Evolutionary conservation across 2,329 filamentous ascomycete genomes (phyloP), one percentile per base, ranked within the genome.

Genomic region (Colletotrichum siamense): DNA sequence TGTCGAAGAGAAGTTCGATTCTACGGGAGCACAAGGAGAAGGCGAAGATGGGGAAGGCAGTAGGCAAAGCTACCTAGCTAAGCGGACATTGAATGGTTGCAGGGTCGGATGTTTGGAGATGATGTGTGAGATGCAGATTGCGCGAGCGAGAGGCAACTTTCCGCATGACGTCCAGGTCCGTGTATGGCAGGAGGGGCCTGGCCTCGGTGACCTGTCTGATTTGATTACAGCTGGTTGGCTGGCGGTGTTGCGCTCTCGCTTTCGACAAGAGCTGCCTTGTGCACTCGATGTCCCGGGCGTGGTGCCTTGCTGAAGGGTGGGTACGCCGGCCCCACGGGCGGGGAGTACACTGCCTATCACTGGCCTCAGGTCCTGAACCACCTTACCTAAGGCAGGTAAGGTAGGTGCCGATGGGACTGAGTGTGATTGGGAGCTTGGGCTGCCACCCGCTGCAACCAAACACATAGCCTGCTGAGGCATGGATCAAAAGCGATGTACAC

Each of bases 181-280:
- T 73, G 73, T 69, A 76, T 73, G 64, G 70, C 64, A 67, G 64
- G 74, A 76, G 74, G 74, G 74, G 70, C 70, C 30, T 76, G 70
- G 64, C 71, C 32, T 76, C 44, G 57, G 64, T 55, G 57, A 30
- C 26, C 57, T 73, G 26, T 55, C 70, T 73, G 67, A 70, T 62
- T 62, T 62, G 36, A 62, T 44, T 34, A 49, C 55, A 59, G 55
- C 70, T 74, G 70, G 74, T 76, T 76, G 74, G 74, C 36, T 68
- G 74, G 71, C 34, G 61, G 30, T 34, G 10, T 62, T 61, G 67
- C 55, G 32, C 30, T 59, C 8, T 28, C 16, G 22, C 28, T 62
- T 55, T 61, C 24, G 44, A 52, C 44, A 22, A 52, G n/a, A 52
- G 44, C n/a, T 52, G 44, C 32, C 16, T 30, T 57, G 66, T 34